Evolutionary conservation across 495 filamentous ascomycete genomes (phyloP), one percentile per base, ranked within the genome.

Genomic region (Penicillium parvum): DNA sequence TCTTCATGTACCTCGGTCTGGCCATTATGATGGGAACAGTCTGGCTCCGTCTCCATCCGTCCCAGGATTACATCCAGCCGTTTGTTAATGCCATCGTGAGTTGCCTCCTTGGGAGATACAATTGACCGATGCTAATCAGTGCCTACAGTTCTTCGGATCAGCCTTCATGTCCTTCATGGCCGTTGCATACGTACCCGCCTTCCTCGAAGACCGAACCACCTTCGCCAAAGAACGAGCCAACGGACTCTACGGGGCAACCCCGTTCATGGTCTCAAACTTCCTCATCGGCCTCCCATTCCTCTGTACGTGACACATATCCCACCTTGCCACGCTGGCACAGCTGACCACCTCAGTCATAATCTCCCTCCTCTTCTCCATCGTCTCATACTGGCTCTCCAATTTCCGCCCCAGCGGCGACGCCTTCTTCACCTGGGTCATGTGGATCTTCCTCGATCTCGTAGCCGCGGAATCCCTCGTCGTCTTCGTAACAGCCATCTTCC

Each of bases 91-190:
- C 83, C 26, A 88, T 92, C 46, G 79, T 69, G 43, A 40, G 63
- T 34, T 11, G 7, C 20, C 27, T 20, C 6, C 22, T 14, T 6
- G 20, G 8, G 9, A 8, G n/a, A 23, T 8, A 15, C 5, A 7
- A 22, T 11, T 3, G 2, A 23, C 11, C 4, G 12, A 11, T 3
- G 5, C 29, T 42, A 32, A 42, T 12, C n/a, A 23, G 20, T 29
- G 14, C 3, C 23, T 14, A 42, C 26, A 73, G 65, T 83, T 86
- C 77, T 90, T 86, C 59, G 85, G 87, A 11, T 80, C 75, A 0
- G 87, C 86, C 0, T 92, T 92, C 69, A 88, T 92, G 85, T 86
- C 81, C 25, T 92, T 92, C 73, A 92, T 92, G 87, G 87, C 87
- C 1, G 83, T 87, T 0, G 87, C 86, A 5, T 91, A 90, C 57